Percentiles rank a stretch among this genome's conserved stretches.
phyloP scores from a whole-genome alignment of 2,329 filamentous ascomycete species.

The Exophiala sp. region DNA sequence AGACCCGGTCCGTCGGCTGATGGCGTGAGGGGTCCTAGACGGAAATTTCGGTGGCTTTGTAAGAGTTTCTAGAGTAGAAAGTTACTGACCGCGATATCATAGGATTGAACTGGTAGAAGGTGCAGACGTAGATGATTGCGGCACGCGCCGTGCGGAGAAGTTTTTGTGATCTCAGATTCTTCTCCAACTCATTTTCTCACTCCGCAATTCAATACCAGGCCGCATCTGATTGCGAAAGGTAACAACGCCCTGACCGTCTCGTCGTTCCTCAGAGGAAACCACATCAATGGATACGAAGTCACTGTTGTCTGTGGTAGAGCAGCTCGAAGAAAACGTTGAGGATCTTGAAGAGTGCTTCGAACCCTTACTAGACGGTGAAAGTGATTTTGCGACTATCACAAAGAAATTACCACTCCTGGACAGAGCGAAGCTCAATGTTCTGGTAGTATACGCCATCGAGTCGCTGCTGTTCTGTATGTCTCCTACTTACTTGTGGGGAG shows the following conservation, averaged over 20 bases:
- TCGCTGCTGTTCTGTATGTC: conserved; percentile 73
- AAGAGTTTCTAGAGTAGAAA: neutral
- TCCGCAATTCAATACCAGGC: neutral
- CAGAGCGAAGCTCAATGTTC: conserved; percentile 89
- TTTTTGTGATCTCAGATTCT: neutral
- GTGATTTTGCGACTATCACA: conserved; percentile 62
- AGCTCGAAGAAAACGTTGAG: conserved; percentile 75
- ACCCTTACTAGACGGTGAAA: conserved; percentile 65
- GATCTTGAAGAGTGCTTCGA: conserved; percentile 69
- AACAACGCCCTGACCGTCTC: too few species aligned
- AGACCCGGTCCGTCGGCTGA: too few species aligned
- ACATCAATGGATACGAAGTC: conserved; percentile 16
- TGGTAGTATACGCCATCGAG: conserved; percentile 84
- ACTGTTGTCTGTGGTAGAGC: conserved; percentile 64
- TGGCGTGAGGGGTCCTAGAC: neutral
- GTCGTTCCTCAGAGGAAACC: too few species aligned
- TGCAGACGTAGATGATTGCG: neutral
- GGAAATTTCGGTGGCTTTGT: neutral
- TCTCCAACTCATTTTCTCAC: conserved; percentile 1
- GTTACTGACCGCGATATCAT: neutral
- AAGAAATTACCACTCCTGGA: conserved; percentile 86
- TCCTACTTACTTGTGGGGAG: neutral
- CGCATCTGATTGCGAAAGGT: too few species aligned
- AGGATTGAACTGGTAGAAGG: neutral
- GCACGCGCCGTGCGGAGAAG: neutral